Evolutionary conservation across 305 asterid species (phyloP).

Genomic region (Lippia alba): DNA sequence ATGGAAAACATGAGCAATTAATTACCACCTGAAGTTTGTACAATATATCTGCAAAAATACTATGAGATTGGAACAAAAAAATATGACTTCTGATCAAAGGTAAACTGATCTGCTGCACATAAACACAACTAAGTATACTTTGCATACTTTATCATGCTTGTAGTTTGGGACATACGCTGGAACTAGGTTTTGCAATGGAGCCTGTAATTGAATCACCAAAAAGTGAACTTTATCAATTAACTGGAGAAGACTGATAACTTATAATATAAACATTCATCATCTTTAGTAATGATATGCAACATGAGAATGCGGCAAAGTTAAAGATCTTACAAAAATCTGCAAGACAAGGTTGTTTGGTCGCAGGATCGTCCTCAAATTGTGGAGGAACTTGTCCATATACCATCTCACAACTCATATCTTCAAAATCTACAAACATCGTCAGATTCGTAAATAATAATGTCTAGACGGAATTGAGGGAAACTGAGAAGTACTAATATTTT

Average conservation of each 20-base stretch:
- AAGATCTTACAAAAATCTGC: slow-evolving; percentile 48
- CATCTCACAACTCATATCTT: slow-evolving; percentile 98
- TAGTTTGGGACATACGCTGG: slow-evolving; percentile 64
- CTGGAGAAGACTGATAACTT: not conserved
- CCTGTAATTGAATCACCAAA: slow-evolving; percentile 45
- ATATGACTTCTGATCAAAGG: not conserved
- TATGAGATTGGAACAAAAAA: not conserved
- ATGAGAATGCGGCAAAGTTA: not conserved
- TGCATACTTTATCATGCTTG: slow-evolving; percentile 42
- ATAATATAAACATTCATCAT: too few relatives aligned
- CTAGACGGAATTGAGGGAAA: too few relatives aligned
- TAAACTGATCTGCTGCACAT: not conserved
- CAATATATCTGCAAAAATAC: not conserved
- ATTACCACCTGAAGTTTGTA: slow-evolving; percentile 7
- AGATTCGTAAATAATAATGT: too few relatives aligned
- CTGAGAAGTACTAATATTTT: too few relatives aligned
- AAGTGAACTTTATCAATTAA: slow-evolving; percentile 1
- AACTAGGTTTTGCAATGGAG: slow-evolving; percentile 65
- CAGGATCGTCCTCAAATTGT: slow-evolving; percentile 77
- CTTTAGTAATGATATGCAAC: too few relatives aligned
- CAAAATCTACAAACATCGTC: slow-evolving; percentile 61
- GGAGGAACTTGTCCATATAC: slow-evolving; percentile 87
- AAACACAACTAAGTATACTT: not conserved
- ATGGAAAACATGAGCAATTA: slow-evolving; percentile 1
- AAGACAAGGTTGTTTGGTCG: slow-evolving; percentile 79